Percentiles rank a stretch among this genome's conserved stretches.
Evolutionary conservation across 495 filamentous ascomycete species (phyloP).

Genomic region (Neurospora hispaniola): DNA sequence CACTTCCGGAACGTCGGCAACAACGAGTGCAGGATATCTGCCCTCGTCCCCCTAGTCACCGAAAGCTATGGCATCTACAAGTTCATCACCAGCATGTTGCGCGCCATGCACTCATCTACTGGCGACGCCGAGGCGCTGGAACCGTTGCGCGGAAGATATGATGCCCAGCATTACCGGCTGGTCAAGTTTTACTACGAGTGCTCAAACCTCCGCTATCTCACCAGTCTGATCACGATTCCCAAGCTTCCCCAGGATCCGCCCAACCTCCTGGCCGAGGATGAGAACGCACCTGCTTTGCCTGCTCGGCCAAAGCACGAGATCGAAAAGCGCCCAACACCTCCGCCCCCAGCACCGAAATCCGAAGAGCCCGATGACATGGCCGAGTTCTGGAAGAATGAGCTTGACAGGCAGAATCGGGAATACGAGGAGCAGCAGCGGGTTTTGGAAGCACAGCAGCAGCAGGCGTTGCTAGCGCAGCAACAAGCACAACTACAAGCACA

Average conservation of each 20-base stretch:
- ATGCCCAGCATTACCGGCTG: constrained; percentile 90
- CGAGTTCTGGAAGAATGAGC: constrained; percentile 95
- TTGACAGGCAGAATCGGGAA: constrained; percentile 79
- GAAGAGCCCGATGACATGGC: constrained; percentile 89
- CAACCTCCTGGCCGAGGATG: constrained; percentile 73
- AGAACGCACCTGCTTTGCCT: constrained; percentile 72
- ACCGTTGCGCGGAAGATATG: constrained; percentile 75
- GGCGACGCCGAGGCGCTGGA: constrained; percentile 93
- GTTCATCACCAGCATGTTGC: constrained; percentile 87
- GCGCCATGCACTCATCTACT: constrained; percentile 94
- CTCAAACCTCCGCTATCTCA: constrained; percentile 91
- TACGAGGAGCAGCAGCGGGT: constrained; percentile 88
- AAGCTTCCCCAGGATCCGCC: constrained; percentile 93
- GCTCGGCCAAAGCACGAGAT: constrained; percentile 67
- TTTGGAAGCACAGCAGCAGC: constrained; percentile 71
- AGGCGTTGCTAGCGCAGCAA: constrained; percentile 54
- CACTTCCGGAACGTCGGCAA: constrained; percentile 84
- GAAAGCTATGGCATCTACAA: constrained; percentile 99
- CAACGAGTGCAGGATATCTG: constrained; percentile 93
- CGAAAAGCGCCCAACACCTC: constrained; percentile 52
- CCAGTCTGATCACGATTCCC: constrained; percentile 88
- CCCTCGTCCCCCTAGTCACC: constrained; percentile 84
- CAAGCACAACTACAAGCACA: constrained; percentile 73
- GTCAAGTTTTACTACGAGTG: constrained; percentile 99
- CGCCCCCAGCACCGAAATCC: constrained; percentile 46